Conservation (phyloP, 2,329 filamentous ascomycete genomes). For the Xylariaceae sp. region DNA sequence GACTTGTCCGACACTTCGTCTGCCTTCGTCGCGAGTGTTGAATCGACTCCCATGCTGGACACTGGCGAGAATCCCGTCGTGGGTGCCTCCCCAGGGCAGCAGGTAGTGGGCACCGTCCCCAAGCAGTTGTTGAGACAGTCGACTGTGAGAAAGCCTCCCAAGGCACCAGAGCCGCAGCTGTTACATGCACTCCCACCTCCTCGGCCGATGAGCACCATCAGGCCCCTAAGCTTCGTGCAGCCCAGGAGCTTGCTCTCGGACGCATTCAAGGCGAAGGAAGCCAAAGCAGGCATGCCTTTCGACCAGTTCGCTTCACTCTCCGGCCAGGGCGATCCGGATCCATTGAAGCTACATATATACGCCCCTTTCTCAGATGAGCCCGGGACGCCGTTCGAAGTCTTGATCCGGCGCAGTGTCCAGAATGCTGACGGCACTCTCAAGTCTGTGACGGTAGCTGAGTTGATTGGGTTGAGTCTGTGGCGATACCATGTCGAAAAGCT, state of each 20-base stretch:
- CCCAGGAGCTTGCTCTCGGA: conserved; percentile 66
- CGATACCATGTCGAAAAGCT: conserved; percentile 70
- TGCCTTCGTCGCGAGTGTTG: conserved; percentile 59
- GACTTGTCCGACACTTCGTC: conserved; percentile 57
- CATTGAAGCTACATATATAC: conserved; percentile 70
- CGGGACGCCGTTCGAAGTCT: conserved; percentile 60
- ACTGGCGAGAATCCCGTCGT: conserved; percentile 52
- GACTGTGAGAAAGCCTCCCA: conserved; percentile 55
- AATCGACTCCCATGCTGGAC: conserved; percentile 64
- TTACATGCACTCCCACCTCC: conserved; percentile 64
- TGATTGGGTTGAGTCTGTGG: conserved; percentile 75
- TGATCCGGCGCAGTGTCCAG: conserved; percentile 62
- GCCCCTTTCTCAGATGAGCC: conserved; percentile 61
- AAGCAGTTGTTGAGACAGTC: conserved; percentile 54
- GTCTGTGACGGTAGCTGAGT: conserved; percentile 65
- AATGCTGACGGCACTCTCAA: conserved; percentile 55
- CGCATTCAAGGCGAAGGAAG: conserved; percentile 64
- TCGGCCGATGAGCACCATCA: conserved; percentile 55
- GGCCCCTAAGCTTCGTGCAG: conserved; percentile 59
- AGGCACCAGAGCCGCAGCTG: conserved; percentile 46
- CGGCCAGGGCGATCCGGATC: conserved; percentile 70
- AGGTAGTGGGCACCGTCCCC: conserved; percentile 57
- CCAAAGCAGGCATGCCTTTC: conserved; percentile 62
- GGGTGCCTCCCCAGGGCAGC: conserved; percentile 45
- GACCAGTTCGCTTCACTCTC: conserved; percentile 70